Conservation (phyloP, 2,329 filamentous ascomycete genomes). For the Fonsecaea nubica region DNA sequence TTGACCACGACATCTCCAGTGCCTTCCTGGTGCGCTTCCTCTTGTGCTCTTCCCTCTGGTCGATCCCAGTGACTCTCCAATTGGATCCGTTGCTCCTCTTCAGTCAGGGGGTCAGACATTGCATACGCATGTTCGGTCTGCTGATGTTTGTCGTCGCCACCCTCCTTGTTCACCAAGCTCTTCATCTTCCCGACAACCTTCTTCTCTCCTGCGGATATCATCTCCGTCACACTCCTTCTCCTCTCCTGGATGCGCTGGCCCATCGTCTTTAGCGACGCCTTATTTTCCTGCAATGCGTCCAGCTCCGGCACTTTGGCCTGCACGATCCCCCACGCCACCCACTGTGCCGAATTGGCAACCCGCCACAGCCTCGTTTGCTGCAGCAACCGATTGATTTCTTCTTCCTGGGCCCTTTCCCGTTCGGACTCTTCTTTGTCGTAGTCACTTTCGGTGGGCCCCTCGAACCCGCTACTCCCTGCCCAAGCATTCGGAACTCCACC, state of each 20-base stretch:
- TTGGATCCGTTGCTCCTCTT: slow-evolving; percentile 34
- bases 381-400: slow-evolving; percentile 72
- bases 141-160: slow-evolving; percentile 11
- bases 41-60: slow-evolving; percentile 34
- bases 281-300: slow-evolving; percentile 51
- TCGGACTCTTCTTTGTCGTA: slow-evolving; percentile 60
- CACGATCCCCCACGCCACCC: slow-evolving; percentile 96
- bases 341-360: slow-evolving; percentile 83
- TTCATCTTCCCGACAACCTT: slow-evolving; percentile 37
- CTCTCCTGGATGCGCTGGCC: slow-evolving; percentile 6
- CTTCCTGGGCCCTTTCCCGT: slow-evolving; percentile 69
- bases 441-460: slow-evolving; percentile 17
- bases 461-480: slow-evolving; percentile 4
- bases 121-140: slow-evolving; percentile 18
- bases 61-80: slow-evolving; percentile 32
- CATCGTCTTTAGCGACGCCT: neutral
- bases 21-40: slow-evolving; percentile 36
- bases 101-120: slow-evolving; percentile 36
- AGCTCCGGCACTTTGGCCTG: slow-evolving; percentile 86
- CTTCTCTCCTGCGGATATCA: slow-evolving; percentile 16
- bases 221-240: slow-evolving; percentile 15
- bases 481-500: slow-evolving; percentile 21
- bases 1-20: slow-evolving; percentile 11
- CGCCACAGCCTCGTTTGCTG: slow-evolving; percentile 86
- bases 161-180: slow-evolving; percentile 39